A percentile compares a stretch with the other conserved stretches of the same genome.
phyloP scores from a whole-genome alignment of 2,329 filamentous ascomycete species.

The Orbilia ellipsospora region DNA sequence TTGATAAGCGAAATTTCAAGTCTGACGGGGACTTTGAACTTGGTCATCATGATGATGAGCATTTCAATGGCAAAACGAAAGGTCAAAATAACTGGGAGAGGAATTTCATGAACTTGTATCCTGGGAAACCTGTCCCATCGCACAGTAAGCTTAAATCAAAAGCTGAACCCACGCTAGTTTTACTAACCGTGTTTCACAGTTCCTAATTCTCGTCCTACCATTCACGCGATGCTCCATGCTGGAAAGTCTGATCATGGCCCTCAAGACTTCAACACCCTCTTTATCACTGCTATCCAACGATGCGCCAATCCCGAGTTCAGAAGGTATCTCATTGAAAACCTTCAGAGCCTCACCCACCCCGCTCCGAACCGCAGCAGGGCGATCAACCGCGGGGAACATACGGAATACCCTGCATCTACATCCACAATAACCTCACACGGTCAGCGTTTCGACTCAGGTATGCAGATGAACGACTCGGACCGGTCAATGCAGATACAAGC shows the following conservation, averaged over 20 bases:
- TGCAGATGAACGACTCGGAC: no score
- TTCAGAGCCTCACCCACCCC: background rate
- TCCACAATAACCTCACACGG: no score
- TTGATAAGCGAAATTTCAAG: background rate
- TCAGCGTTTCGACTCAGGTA: no score
- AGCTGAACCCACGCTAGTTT: background rate
- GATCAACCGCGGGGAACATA: no score
- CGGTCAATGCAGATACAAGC: no score
- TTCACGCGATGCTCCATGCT: conserved; percentile 21
- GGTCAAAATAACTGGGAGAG: conserved; percentile 21
- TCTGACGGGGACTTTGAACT: background rate
- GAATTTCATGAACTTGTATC: conserved; percentile 7
- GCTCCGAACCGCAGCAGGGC: background rate
- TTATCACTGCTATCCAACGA: conserved; percentile 17
- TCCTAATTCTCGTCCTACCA: conserved; percentile 16
- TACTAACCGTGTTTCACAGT: conserved; percentile 11
- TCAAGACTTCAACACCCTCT: conserved; percentile 22
- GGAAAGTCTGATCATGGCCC: conserved; percentile 22
- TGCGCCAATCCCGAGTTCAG: conserved; percentile 16
- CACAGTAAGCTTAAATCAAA: conserved; percentile 15
- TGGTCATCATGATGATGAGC: background rate
- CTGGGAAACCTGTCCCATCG: conserved; percentile 7
- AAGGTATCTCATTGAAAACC: conserved; percentile 9
- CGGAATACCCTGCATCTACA: no score
- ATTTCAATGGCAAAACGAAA: background rate